Conservation (phyloP, 2,329 filamentous ascomycete species). For the Fusarium sp. region DNA sequence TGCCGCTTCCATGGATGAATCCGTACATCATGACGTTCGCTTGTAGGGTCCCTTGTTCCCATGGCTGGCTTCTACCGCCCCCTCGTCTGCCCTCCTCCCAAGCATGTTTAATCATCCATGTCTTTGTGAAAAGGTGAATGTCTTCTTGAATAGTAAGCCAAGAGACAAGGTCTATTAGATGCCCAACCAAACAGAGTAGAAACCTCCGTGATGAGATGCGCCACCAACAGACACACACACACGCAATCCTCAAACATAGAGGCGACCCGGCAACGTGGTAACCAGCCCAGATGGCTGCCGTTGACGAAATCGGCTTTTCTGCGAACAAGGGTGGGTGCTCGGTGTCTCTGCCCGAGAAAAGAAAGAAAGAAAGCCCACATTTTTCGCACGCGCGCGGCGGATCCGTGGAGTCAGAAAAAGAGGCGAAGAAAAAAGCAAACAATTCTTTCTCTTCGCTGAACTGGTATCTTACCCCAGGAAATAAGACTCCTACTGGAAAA, state of each 20-base stretch:
- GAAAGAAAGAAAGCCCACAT: background rate
- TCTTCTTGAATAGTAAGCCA: background rate
- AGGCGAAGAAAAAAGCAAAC: constrained; percentile 30
- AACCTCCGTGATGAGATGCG: background rate
- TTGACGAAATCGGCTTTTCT: constrained; percentile 31
- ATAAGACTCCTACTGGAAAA: constrained; percentile 10
- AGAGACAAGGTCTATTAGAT: background rate
- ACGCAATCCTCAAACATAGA: background rate
- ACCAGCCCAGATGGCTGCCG: constrained; percentile 31
- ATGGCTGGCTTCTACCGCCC: background rate
- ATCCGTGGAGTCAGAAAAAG: background rate
- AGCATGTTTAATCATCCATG: background rate
- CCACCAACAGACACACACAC: background rate
- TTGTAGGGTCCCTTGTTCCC: background rate
- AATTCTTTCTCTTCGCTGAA: constrained; percentile 3
- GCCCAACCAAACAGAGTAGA: background rate
- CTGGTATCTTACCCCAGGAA: constrained; percentile 40
- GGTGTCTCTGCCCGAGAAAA: background rate
- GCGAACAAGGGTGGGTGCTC: constrained; percentile 20
- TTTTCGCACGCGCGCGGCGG: background rate
- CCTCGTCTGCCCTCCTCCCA: background rate
- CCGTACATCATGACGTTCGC: constrained; percentile 2
- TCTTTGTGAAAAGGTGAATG: background rate
- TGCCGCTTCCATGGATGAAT: constrained; percentile 7
- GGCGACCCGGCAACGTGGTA: constrained; percentile 34